Evolutionary conservation across 371 early-diverging fungal genomes (phyloP).

Genomic region (Coemansia sp.): DNA sequence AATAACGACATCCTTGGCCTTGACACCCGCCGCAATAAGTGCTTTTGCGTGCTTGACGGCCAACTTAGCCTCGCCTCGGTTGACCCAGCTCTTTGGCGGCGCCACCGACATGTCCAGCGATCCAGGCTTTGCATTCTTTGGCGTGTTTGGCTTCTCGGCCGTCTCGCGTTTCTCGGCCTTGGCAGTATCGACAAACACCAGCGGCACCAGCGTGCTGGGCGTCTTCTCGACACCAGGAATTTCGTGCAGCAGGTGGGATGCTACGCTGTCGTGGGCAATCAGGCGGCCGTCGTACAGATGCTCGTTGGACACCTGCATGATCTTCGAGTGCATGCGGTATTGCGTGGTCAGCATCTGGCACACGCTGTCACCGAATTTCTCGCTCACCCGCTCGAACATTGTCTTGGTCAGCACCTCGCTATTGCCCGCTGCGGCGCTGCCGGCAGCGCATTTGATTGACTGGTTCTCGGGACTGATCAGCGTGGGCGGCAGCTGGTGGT

Average conservation of each 20-base stretch:
- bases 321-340: slow-evolving; percentile 85
- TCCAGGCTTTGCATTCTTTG: too few relatives aligned
- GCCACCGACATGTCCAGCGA: background rate
- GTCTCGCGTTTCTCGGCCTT: slow-evolving; percentile 43
- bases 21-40: slow-evolving; percentile 65
- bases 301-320: slow-evolving; percentile 76
- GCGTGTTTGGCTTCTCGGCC: background rate
- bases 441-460: slow-evolving; percentile 1
- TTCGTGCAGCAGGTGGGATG: slow-evolving; percentile 64
- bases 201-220: slow-evolving; percentile 19
- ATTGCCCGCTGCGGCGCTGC: background rate
- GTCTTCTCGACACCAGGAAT: slow-evolving; percentile 57
- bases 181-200: slow-evolving; percentile 74
- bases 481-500: slow-evolving; percentile 68
- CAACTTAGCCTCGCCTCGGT: slow-evolving; percentile 72
- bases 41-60: slow-evolving; percentile 61
- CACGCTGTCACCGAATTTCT: slow-evolving; percentile 57
- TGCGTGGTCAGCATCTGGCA: slow-evolving; percentile 76
- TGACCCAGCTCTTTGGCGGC: slow-evolving; percentile 45
- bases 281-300: slow-evolving; percentile 65
- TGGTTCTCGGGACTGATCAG: slow-evolving; percentile 7
- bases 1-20: slow-evolving; percentile 69
- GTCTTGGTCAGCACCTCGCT: slow-evolving; percentile 52
- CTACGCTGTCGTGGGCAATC: slow-evolving; percentile 66
- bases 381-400: slow-evolving; percentile 73